Evolutionary conservation across 805 yeast species (phyloP).

Genomic region (Kuraishia hungarica): DNA sequence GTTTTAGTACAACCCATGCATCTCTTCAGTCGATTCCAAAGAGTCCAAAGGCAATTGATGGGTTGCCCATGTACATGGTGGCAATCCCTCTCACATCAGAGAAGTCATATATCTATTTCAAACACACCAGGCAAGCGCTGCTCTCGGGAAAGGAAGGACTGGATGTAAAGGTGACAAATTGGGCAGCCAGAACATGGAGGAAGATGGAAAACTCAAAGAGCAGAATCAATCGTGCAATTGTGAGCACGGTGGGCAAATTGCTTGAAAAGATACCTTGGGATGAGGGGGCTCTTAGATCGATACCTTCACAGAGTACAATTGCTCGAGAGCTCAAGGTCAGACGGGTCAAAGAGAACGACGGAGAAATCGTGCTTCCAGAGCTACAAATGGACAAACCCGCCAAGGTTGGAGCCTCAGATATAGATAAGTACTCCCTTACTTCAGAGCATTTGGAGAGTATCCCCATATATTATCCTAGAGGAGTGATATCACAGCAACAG

Average conservation of each 20-base stretch:
- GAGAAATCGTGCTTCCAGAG: not conserved
- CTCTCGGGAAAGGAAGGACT: constrained; percentile 22
- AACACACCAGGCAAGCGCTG: constrained; percentile 33
- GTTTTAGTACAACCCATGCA: not conserved
- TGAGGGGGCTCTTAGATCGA: constrained; percentile 64
- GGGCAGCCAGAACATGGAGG: constrained; percentile 56
- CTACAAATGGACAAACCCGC: constrained; percentile 2
- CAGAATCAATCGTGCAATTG: constrained; percentile 51
- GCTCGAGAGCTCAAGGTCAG: constrained; percentile 36
- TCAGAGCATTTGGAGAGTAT: constrained; percentile 24
- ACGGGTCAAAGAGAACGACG: constrained; percentile 12
- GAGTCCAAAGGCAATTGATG: not conserved
- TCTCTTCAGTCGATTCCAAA: not conserved
- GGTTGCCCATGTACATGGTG: constrained; percentile 47
- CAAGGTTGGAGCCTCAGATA: not conserved
- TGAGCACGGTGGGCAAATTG: constrained; percentile 38
- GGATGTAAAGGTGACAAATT: constrained; percentile 32
- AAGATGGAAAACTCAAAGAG: constrained; percentile 47
- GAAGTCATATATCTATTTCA: constrained; percentile 60
- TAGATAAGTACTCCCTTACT: constrained; percentile 7
- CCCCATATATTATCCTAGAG: constrained; percentile 44
- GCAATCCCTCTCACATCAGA: constrained; percentile 64
- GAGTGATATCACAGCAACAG: constrained; percentile 19
- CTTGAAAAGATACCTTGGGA: constrained; percentile 68
- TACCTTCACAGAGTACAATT: constrained; percentile 63